Conservation (phyloP, 495 filamentous ascomycete genomes). For the Neurospora tetraspora region DNA sequence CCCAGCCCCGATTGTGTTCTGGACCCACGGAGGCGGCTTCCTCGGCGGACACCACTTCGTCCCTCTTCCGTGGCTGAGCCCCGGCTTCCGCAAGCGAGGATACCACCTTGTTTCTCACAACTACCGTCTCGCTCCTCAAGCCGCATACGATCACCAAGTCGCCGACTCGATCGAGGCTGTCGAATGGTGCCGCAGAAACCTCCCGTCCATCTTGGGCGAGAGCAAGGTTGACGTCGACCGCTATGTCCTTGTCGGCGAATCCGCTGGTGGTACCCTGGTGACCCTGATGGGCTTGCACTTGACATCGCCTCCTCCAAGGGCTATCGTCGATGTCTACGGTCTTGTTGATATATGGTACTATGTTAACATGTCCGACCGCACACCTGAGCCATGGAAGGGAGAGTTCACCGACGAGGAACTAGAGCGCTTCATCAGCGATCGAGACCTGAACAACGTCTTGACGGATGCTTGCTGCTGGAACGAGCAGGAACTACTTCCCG, state of each 20-base stretch:
- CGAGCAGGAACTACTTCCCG: constrained; percentile 7
- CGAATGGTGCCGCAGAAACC: constrained; percentile 13
- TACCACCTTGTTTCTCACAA: constrained; percentile 24
- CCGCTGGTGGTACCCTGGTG: constrained; percentile 18
- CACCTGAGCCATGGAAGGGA: constrained; percentile 7
- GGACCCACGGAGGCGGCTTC: constrained; percentile 23
- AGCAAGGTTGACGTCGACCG: constrained; percentile 17
- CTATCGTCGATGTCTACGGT: constrained; percentile 18
- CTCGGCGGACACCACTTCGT: constrained; percentile 16
- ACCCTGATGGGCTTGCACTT: constrained; percentile 14
- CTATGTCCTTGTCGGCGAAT: constrained; percentile 20
- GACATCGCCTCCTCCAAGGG: constrained; percentile 5
- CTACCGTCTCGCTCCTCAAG: constrained; percentile 23
- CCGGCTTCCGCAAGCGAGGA: constrained; percentile 14
- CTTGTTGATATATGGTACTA: constrained; percentile 11
- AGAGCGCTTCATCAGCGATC: constrained; percentile 9
- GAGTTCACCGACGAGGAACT: constrained; percentile 13
- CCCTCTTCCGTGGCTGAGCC: constrained; percentile 13
- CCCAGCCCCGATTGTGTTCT: constrained; percentile 15
- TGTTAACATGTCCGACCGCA: not conserved
- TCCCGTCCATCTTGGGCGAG: constrained; percentile 11
- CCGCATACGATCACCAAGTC: constrained; percentile 13
- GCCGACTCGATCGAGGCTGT: constrained; percentile 16
- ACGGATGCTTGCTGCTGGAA: constrained; percentile 17
- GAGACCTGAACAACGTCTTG: constrained; percentile 9